Evolutionary conservation across 371 early-diverging fungal genomes (phyloP).

Genomic region (Amoeboradix gromovi): DNA sequence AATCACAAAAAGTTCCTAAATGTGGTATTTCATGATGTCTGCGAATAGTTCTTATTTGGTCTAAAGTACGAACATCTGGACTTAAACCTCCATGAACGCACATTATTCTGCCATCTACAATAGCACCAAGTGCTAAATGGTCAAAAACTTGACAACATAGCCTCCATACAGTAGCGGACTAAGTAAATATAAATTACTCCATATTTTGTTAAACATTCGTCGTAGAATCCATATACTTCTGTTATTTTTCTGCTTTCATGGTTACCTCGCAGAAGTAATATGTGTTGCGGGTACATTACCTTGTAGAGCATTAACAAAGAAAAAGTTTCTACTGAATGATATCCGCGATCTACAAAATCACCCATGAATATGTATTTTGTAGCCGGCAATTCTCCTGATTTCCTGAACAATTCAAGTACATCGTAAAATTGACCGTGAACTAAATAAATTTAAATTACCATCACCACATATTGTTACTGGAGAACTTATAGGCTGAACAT

Average conservation of each 20-base stretch:
- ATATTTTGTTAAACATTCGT: constrained; percentile 95
- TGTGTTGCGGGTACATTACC: constrained; percentile 73
- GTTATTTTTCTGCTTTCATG: constrained; percentile 97
- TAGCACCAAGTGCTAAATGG: constrained; percentile 83
- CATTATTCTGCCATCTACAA: constrained; percentile 79
- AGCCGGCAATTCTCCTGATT: constrained; percentile 88
- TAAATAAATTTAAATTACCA: constrained; percentile 1
- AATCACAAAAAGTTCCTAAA: constrained; percentile 92
- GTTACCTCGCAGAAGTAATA: constrained; percentile 94
- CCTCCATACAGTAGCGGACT: constrained; percentile 84
- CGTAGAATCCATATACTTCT: constrained; percentile 98
- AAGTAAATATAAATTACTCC: constrained; percentile 19
- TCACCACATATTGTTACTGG: constrained; percentile 98
- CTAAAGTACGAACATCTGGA: constrained; percentile 83
- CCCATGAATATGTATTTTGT: constrained; percentile 98
- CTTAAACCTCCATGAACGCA: constrained; percentile 98
- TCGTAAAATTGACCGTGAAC: constrained; percentile 99
- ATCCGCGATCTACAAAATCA: constrained; percentile 99
- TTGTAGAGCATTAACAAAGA: constrained; percentile 81
- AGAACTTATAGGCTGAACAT: constrained; percentile 72
- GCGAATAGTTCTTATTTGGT: constrained; percentile 85
- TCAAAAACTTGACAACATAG: constrained; percentile 94
- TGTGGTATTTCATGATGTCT: constrained; percentile 95
- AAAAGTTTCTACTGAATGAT: constrained; percentile 95
- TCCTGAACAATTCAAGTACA: constrained; percentile 69